These are phyloP conservation scores for Plasmodium yoelii DNA, from an alignment of 169 alveolate genomes.

Conservation along the genomic window DNA sequence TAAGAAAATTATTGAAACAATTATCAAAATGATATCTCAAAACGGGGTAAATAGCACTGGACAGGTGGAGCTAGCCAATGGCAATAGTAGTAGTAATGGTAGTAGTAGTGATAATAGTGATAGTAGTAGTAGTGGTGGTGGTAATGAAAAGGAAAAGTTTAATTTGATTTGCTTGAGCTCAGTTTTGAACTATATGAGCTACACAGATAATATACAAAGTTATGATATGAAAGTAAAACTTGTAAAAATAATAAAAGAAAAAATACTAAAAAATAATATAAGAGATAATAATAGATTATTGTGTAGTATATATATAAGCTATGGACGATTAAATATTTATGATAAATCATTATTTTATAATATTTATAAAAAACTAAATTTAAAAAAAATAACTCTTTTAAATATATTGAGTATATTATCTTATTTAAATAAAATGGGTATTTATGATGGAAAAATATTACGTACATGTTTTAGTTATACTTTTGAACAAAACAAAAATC, in stretches of 20 bases:
- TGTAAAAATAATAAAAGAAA: conserved; percentile 20
- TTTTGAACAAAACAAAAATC: neutral
- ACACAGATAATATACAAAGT: conserved; percentile 45
- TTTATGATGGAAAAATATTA: conserved; percentile 27
- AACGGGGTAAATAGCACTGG: neutral
- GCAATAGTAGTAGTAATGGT: neutral
- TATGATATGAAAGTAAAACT: conserved; percentile 32
- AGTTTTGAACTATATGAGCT: conserved; percentile 39
- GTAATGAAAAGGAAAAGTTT: conserved; percentile 1
- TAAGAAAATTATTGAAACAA: conserved; percentile 20
- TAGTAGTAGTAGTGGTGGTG: neutral
- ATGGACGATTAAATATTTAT: conserved; percentile 42
- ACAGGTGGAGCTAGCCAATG: neutral
- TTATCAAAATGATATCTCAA: conserved; percentile 16
- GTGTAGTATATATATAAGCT: conserved; percentile 47
- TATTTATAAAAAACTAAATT: conserved; percentile 10
- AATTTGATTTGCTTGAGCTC: conserved; percentile 31
- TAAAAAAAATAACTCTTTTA: neutral
- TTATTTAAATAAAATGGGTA: conserved; percentile 31
- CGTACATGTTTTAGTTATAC: conserved; percentile 16
- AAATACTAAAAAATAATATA: conserved; percentile 9
- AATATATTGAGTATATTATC: conserved; percentile 37
- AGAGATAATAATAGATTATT: conserved; percentile 12
- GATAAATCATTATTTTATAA: conserved; percentile 30
- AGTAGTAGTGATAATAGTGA: neutral